A percentile compares a stretch with the other conserved stretches of the same genome.
These are phyloP conservation scores for Vitis riparia DNA, from an alignment of 164 flowering plant species.

Conservation along the genomic window DNA sequence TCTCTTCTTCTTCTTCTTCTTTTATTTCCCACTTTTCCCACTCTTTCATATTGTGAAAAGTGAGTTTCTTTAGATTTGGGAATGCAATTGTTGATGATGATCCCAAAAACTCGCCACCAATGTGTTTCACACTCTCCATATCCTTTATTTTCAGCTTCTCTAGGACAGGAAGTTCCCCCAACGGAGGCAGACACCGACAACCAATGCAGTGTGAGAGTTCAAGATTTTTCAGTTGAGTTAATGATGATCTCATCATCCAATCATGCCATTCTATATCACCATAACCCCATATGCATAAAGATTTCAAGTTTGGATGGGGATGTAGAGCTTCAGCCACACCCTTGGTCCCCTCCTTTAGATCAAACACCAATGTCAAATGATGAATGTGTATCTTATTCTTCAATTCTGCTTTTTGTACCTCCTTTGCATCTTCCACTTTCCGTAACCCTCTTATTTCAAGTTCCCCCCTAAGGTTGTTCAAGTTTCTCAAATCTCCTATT, in stretches of 20 bases:
- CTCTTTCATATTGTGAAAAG: too few relatives aligned
- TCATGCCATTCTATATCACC: slow-evolving; percentile 1
- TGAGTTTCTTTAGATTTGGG: too few relatives aligned
- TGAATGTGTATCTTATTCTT: neutral
- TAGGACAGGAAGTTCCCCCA: too few relatives aligned
- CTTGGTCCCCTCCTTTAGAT: neutral
- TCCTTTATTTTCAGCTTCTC: too few relatives aligned
- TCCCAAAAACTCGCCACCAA: too few relatives aligned
- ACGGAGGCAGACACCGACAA: too few relatives aligned
- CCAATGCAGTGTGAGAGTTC: too few relatives aligned
- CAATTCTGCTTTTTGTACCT: slow-evolving; percentile 15
- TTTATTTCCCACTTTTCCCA: too few relatives aligned
- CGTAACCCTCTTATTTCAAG: slow-evolving; percentile 9
- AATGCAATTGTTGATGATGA: too few relatives aligned
- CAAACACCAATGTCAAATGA: neutral
- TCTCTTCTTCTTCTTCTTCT: too few relatives aligned
- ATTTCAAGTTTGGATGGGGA: slow-evolving; percentile 9
- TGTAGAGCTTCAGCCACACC: slow-evolving; percentile 18
- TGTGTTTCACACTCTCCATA: too few relatives aligned
- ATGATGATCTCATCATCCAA: slow-evolving; percentile 7
- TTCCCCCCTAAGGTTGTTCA: slow-evolving; percentile 9
- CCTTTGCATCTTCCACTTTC: slow-evolving; percentile 3
- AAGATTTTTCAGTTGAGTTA: too few relatives aligned
- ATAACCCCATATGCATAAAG: neutral
- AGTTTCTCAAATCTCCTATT: slow-evolving; percentile 10